A percentile compares a stretch with the other conserved stretches of the same genome.
phyloP scores from a whole-genome alignment of 2,329 filamentous ascomycete species.

The Stemphylium beticola region DNA sequence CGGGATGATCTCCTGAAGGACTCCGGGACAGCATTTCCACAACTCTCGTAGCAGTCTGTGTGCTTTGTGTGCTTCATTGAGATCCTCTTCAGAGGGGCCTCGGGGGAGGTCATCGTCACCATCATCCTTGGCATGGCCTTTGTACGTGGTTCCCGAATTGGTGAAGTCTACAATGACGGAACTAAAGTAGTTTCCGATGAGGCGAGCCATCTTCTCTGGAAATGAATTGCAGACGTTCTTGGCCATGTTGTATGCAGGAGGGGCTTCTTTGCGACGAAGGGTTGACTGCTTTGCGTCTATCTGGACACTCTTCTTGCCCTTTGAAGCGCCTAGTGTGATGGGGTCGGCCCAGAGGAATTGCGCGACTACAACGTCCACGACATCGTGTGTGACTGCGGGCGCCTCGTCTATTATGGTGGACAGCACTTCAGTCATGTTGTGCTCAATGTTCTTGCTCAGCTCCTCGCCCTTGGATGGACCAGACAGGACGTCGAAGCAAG shows the following conservation, averaged over 20 bases:
- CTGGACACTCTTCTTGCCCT: conserved; percentile 60
- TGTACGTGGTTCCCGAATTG: conserved; percentile 33
- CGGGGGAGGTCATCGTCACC: conserved; percentile 54
- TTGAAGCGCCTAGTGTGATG: conserved; percentile 54
- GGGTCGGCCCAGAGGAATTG: conserved; percentile 92
- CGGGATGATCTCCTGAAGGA: conserved; percentile 90
- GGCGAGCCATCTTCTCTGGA: conserved; percentile 91
- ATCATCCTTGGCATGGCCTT: conserved; percentile 47
- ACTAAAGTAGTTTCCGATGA: conserved; percentile 95
- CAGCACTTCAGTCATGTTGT: conserved; percentile 86
- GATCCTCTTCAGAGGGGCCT: conserved; percentile 79
- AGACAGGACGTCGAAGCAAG: conserved; percentile 90
- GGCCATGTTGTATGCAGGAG: conserved; percentile 94
- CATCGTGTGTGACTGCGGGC: conserved; percentile 74
- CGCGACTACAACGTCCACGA: conserved; percentile 91
- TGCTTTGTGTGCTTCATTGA: conserved; percentile 87
- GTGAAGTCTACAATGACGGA: conserved; percentile 91
- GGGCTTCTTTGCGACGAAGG: conserved; percentile 83
- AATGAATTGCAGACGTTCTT: conserved; percentile 90
- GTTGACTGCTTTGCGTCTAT: conserved; percentile 81
- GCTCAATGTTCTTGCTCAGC: conserved; percentile 90
- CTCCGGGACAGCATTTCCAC: conserved; percentile 87
- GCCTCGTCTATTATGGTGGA: conserved; percentile 88
- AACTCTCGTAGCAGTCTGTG: conserved; percentile 89
- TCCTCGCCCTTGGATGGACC: conserved; percentile 79